These are phyloP conservation scores for Erythrophleum fordii DNA, from an alignment of 306 rosid genomes.

Conservation along the genomic window DNA sequence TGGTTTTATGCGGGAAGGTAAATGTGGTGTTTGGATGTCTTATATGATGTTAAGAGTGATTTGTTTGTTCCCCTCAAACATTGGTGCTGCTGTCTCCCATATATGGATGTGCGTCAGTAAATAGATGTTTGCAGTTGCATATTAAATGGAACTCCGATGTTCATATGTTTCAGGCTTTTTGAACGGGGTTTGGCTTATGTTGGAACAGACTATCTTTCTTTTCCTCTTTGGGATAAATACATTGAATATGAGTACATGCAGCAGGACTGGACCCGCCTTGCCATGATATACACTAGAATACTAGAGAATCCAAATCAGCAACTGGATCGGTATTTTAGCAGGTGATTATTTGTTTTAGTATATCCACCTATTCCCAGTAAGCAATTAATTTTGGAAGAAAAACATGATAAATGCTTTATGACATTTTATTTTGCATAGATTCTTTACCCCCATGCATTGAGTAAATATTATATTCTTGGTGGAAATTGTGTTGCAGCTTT, in stretches of 20 bases:
- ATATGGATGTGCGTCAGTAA: conserved; percentile 59
- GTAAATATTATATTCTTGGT: conserved; percentile 22
- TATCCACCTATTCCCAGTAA: background rate
- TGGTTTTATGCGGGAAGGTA: conserved; percentile 97
- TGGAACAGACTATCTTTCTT: conserved; percentile 93
- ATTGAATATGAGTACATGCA: conserved; percentile 95
- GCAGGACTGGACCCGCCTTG: conserved; percentile 94
- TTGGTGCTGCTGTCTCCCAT: conserved; percentile 69
- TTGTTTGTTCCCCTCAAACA: conserved; percentile 76
- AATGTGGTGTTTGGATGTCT: conserved; percentile 95
- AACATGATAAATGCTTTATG: background rate
- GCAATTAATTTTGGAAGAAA: background rate
- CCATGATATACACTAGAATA: conserved; percentile 83
- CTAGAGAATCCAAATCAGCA: conserved; percentile 94
- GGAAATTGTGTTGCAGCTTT: conserved; percentile 64
- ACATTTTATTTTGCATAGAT: too few relatives aligned
- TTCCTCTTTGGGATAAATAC: conserved; percentile 93
- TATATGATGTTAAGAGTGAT: conserved; percentile 86
- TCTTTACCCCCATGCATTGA: background rate
- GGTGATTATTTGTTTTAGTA: conserved; percentile 51
- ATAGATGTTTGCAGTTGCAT: conserved; percentile 39
- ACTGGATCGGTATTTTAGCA: conserved; percentile 84
- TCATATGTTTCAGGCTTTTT: conserved; percentile 79
- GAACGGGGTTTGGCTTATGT: conserved; percentile 93
- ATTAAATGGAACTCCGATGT: conserved; percentile 43